phyloP scores from a whole-genome alignment of 352 stramenopile genomes.

The Phytophthora parvispora region DNA sequence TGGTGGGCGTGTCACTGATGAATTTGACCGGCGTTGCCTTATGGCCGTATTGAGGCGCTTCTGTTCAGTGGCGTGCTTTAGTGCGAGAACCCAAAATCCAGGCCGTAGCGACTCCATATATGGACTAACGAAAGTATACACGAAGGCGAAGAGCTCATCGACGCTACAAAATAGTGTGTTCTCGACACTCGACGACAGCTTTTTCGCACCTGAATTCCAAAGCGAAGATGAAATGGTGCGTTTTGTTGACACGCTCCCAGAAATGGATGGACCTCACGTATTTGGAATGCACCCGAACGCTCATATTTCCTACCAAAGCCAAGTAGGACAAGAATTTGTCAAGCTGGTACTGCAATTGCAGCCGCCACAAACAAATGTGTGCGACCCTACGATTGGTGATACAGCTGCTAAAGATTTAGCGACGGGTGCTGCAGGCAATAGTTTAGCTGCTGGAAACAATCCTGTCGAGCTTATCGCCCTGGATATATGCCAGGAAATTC shows the following conservation, averaged over 20 bases:
- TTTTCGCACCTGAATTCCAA: conserved; percentile 55
- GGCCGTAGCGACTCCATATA: conserved; percentile 2
- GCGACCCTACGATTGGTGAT: not conserved
- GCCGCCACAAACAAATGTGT: conserved; percentile 5
- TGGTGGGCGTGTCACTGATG: conserved; percentile 82
- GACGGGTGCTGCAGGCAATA: not conserved
- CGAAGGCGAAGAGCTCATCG: conserved; percentile 14
- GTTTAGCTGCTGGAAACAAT: not conserved
- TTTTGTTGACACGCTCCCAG: conserved; percentile 61
- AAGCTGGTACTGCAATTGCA: conserved; percentile 52
- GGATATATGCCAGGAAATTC: conserved; percentile 27
- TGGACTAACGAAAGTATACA: not conserved
- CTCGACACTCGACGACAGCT: conserved; percentile 37
- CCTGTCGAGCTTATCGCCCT: conserved; percentile 26
- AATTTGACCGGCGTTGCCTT: conserved; percentile 81
- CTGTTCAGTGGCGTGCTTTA: conserved; percentile 43
- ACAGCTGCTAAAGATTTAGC: not conserved
- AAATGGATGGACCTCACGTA: conserved; percentile 69
- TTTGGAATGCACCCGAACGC: conserved; percentile 90
- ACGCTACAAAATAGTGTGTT: conserved; percentile 13
- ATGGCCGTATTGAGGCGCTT: conserved; percentile 77
- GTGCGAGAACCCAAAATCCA: not conserved
- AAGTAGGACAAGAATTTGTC: conserved; percentile 59
- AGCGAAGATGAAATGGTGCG: conserved; percentile 45
- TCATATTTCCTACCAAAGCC: conserved; percentile 72